These are phyloP conservation scores for Encephalitozoon cuniculi DNA, from an alignment of 371 early-diverging fungal genomes.

Conservation along the genomic window DNA sequence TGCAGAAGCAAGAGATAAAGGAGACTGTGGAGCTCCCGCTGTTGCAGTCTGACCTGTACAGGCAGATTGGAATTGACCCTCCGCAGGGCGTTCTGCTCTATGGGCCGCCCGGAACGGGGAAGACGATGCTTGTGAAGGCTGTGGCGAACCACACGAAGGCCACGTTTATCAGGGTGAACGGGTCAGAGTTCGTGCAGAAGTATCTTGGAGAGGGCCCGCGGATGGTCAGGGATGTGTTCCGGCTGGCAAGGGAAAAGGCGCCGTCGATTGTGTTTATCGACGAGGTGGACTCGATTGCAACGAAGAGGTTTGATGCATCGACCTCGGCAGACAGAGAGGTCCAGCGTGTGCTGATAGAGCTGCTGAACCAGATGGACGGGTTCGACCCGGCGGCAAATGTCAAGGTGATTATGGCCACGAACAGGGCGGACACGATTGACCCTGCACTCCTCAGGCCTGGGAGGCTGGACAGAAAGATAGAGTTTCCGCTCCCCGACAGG, in stretches of 20 bases:
- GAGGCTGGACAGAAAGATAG: conserved; percentile 86
- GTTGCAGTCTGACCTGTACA: conserved; percentile 85
- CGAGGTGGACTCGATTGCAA: conserved; percentile 92
- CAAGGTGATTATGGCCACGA: conserved; percentile 99
- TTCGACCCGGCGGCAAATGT: conserved; percentile 95
- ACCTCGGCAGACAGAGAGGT: conserved; percentile 99
- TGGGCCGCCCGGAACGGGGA: conserved; percentile 98
- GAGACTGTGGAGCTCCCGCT: conserved; percentile 95
- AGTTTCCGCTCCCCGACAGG: conserved; percentile 85
- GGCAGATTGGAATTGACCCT: conserved; percentile 84
- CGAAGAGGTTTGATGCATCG: conserved; percentile 97
- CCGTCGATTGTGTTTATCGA: conserved; percentile 92
- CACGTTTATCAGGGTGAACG: conserved; percentile 74
- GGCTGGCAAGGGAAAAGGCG: conserved; percentile 67
- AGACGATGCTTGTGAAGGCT: conserved; percentile 94
- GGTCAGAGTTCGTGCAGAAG: conserved; percentile 82
- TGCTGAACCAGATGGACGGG: conserved; percentile 99
- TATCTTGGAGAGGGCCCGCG: conserved; percentile 81
- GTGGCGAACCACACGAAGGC: conserved; percentile 77
- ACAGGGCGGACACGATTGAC: conserved; percentile 93
- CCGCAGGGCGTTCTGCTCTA: conserved; percentile 85
- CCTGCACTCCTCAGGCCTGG: conserved; percentile 88
- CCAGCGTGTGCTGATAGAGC: conserved; percentile 91
- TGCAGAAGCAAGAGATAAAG: conserved; percentile 84
- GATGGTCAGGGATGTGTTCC: conserved; percentile 62